phyloP scores from a whole-genome alignment of 2,329 filamentous ascomycete species.

The Stachybotrys echinatus region DNA sequence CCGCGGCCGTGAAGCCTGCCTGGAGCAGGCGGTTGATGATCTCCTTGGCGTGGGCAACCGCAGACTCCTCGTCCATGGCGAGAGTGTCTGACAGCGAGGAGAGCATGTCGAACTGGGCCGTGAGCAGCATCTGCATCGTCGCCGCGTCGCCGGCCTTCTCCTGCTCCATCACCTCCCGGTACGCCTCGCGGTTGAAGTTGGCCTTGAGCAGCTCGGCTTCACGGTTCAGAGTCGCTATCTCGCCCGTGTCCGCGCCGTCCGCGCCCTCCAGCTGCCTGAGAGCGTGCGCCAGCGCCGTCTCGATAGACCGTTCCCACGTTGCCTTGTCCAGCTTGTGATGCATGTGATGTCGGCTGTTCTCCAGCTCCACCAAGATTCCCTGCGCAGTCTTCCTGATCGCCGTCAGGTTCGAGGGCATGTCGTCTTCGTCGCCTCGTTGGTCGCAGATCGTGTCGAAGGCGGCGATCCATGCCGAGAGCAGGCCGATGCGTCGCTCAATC shows the following conservation, averaged over 20 bases:
- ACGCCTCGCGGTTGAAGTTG: conserved; percentile 74
- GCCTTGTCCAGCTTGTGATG: conserved; percentile 76
- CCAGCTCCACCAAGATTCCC: conserved; percentile 83
- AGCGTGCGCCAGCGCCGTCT: conserved; percentile 82
- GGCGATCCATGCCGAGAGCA: conserved; percentile 88
- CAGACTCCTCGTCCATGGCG: conserved; percentile 76
- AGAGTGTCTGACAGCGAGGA: conserved; percentile 77
- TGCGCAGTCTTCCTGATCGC: conserved; percentile 83
- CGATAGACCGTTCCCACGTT: conserved; percentile 83
- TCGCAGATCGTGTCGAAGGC: conserved; percentile 84
- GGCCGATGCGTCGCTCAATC: conserved; percentile 76
- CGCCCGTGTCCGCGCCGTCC: conserved; percentile 42
- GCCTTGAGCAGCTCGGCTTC: conserved; percentile 84
- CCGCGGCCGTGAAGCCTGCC: conserved; percentile 66
- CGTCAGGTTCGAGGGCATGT: conserved; percentile 62
- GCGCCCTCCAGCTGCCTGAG: conserved; percentile 68
- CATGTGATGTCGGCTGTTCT: conserved; percentile 84
- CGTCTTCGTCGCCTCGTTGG: conserved; percentile 42
- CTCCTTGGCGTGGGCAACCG: conserved; percentile 70
- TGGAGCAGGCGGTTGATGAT: conserved; percentile 75
- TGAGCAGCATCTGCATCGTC: conserved; percentile 76
- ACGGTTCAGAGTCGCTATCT: conserved; percentile 66
- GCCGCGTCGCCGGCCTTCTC: conserved; percentile 76
- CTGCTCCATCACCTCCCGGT: conserved; percentile 73
- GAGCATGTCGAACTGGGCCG: conserved; percentile 88